Conservation (phyloP, 106 monocot genomes). For the Iris macrosiphon region DNA sequence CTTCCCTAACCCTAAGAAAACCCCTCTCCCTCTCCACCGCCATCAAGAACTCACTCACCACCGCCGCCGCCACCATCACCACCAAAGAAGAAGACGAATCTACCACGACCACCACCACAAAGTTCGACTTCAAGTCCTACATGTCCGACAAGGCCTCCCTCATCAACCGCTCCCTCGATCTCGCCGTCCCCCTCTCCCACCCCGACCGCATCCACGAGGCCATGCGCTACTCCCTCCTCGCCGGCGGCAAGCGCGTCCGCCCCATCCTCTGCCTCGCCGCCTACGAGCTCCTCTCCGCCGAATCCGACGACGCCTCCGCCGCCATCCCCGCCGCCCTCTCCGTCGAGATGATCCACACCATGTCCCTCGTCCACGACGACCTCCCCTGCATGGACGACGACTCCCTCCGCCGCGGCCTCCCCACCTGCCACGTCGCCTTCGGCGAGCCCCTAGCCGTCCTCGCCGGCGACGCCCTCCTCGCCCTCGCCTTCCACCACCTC, state of each 20-base stretch:
- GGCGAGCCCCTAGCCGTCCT: constrained; percentile 62
- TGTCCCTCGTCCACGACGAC: constrained; percentile 76
- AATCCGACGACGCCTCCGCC: constrained; percentile 12
- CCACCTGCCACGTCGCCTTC: constrained; percentile 45
- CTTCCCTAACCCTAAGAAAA: neutral
- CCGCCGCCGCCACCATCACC: constrained; percentile 1
- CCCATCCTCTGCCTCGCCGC: constrained; percentile 55
- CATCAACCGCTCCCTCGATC: constrained; percentile 42
- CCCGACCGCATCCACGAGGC: constrained; percentile 49
- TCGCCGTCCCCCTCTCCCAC: constrained; percentile 20
- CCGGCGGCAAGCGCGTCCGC: constrained; percentile 61
- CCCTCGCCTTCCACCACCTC: constrained; percentile 39
- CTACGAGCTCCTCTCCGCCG: constrained; percentile 45
- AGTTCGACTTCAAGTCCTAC: constrained; percentile 56
- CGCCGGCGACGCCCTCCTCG: constrained; percentile 67
- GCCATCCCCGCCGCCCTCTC: constrained; percentile 46
- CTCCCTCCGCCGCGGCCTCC: constrained; percentile 55
- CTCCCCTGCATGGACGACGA: constrained; percentile 78
- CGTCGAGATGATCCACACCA: constrained; percentile 72
- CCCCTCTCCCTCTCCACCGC: neutral
- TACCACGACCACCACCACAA: neutral
- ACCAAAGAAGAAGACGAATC: too few relatives aligned
- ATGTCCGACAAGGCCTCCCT: constrained; percentile 33
- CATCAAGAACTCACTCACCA: constrained; percentile 5
- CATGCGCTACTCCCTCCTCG: constrained; percentile 71